These are phyloP conservation scores for Syzygium jambos DNA, from an alignment of 345 rosid genomes.

Conservation along the genomic window DNA sequence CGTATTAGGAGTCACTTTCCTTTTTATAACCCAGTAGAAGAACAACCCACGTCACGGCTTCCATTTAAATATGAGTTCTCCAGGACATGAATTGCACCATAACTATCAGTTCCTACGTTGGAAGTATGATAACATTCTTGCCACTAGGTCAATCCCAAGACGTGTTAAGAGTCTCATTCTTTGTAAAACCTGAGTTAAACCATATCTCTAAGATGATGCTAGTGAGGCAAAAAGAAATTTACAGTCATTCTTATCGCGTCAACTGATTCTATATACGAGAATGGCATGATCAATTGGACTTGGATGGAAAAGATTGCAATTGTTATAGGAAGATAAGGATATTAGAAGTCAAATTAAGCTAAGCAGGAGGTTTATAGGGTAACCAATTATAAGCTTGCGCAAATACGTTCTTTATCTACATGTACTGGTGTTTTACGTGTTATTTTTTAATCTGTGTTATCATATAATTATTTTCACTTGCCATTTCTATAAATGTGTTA, in stretches of 20 bases:
- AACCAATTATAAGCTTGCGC: neutral
- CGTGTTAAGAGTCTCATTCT: neutral
- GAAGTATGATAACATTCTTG: neutral
- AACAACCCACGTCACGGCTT: neutral
- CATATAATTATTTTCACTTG: neutral
- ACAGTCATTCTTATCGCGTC: rapidly evolving
- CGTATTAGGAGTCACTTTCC: neutral
- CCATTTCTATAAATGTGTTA: neutral
- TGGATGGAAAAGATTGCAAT: neutral
- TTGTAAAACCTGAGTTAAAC: neutral
- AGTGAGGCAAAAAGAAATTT: neutral
- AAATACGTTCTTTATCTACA: neutral
- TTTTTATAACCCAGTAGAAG: neutral
- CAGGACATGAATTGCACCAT: neutral
- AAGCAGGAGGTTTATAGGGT: neutral
- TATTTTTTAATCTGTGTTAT: neutral
- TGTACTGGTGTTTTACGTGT: neutral
- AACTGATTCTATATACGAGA: rapidly evolving
- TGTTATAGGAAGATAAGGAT: neutral
- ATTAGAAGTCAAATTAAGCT: neutral
- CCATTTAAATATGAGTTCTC: neutral
- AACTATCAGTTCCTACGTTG: neutral
- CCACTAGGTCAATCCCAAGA: neutral
- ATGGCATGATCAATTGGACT: neutral
- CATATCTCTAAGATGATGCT: neutral